Evolutionary conservation across 2,329 filamentous ascomycete species (phyloP).

Genomic region (Daldinia eschscholtzii): DNA sequence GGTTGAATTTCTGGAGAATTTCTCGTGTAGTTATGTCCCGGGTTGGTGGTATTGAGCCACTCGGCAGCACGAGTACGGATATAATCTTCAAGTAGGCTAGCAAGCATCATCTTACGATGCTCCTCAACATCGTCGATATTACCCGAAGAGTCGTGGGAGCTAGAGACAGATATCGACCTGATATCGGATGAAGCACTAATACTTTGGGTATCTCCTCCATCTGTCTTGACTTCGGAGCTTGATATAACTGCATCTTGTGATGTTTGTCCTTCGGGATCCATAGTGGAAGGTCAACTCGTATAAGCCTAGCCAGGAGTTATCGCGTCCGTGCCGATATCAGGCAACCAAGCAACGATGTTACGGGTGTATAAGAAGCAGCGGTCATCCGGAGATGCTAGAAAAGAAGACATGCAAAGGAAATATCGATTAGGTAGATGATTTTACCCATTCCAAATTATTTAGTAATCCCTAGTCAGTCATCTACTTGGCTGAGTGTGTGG

Average conservation of each 20-base stretch:
- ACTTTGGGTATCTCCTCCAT: slow-evolving; percentile 33
- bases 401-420: background rate
- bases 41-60: slow-evolving; percentile 46
- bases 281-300: slow-evolving; percentile 1
- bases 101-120: slow-evolving; percentile 53
- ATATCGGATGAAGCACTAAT: slow-evolving; percentile 30
- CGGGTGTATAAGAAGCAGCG: background rate
- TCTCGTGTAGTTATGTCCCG: slow-evolving; percentile 46
- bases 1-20: slow-evolving; percentile 49
- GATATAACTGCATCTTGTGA: slow-evolving; percentile 1
- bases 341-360: background rate
- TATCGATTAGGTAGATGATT: background rate
- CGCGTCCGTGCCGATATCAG: slow-evolving; percentile 2
- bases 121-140: slow-evolving; percentile 44
- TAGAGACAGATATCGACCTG: slow-evolving; percentile 34
- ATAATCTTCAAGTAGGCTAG: slow-evolving; percentile 52
- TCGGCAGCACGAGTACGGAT: slow-evolving; percentile 50
- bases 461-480: background rate
- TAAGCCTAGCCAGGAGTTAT: background rate
- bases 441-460: background rate
- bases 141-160: slow-evolving; percentile 21
- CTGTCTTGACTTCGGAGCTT: slow-evolving; percentile 11
- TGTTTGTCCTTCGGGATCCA: slow-evolving; percentile 27
- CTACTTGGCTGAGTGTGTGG: background rate
- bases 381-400: background rate